phyloP scores from a whole-genome alignment of 108 stramenopile genomes.

The Nannochloropsis oceanica region DNA sequence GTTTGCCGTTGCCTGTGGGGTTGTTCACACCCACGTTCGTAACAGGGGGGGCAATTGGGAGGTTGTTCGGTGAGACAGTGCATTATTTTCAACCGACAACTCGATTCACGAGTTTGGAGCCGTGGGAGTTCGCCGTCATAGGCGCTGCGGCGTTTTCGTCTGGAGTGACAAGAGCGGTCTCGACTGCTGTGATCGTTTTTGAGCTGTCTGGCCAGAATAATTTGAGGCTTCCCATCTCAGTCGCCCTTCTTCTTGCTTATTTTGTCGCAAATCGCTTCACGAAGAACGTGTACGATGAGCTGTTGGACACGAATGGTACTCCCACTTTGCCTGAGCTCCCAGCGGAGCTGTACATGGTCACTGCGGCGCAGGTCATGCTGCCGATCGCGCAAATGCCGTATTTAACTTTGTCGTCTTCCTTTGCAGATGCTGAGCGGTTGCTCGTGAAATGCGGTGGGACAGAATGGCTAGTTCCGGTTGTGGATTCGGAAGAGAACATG shows the following conservation, averaged over 20 bases:
- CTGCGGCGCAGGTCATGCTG: slow-evolving; percentile 3
- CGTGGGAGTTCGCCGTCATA: slow-evolving; percentile 38
- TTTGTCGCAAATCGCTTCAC: slow-evolving; percentile 34
- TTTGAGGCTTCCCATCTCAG: slow-evolving; percentile 32
- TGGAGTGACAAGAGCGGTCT: slow-evolving; percentile 29
- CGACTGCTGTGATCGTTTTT: slow-evolving; percentile 35
- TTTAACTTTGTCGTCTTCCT: neutral
- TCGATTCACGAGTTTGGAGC: neutral
- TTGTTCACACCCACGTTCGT: slow-evolving; percentile 31
- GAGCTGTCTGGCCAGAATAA: slow-evolving; percentile 33
- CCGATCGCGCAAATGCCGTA: neutral
- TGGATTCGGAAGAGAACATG: neutral
- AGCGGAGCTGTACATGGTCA: neutral
- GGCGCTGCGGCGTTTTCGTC: slow-evolving; percentile 34
- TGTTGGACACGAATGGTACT: slow-evolving; percentile 26
- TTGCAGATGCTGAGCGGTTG: neutral
- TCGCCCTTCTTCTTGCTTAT: slow-evolving; percentile 33
- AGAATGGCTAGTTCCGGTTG: neutral
- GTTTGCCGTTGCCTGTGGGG: slow-evolving; percentile 30
- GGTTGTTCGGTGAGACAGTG: slow-evolving; percentile 17
- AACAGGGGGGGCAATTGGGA: slow-evolving; percentile 27
- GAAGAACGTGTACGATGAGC: slow-evolving; percentile 33
- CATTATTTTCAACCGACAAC: neutral
- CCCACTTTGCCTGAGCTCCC: slow-evolving; percentile 16
- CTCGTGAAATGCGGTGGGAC: neutral